Evolutionary conservation across 1,284 basidiomycete genomes (phyloP).

Genomic region (Lignosus rhinocerotis): DNA sequence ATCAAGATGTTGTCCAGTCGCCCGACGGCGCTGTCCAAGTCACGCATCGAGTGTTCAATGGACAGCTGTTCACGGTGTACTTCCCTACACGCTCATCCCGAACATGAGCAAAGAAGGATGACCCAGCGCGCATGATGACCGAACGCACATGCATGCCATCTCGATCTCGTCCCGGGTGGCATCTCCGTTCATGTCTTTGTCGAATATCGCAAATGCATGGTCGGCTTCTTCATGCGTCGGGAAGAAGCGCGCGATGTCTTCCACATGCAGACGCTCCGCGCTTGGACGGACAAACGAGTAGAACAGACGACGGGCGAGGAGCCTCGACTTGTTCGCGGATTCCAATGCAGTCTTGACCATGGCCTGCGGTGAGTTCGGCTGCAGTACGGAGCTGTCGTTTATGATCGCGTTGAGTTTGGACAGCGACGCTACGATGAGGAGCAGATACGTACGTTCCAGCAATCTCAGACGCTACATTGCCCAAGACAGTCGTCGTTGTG

Average conservation of each 20-base stretch:
- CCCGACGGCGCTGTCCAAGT: constrained; percentile 88
- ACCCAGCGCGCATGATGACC: neutral
- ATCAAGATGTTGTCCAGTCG: constrained; percentile 77
- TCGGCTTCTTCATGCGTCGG: constrained; percentile 66
- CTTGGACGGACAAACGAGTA: constrained; percentile 81
- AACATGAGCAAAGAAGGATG: neutral
- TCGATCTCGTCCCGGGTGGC: constrained; percentile 75
- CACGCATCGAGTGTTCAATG: constrained; percentile 86
- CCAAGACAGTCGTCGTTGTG: constrained; percentile 81
- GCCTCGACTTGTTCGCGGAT: constrained; percentile 81
- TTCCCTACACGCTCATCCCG: constrained; percentile 44
- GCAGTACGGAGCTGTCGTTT: constrained; percentile 67
- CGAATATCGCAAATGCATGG: constrained; percentile 73
- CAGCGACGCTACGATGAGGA: neutral
- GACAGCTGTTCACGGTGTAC: constrained; percentile 86
- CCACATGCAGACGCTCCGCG: constrained; percentile 58
- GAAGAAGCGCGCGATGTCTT: constrained; percentile 80
- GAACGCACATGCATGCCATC: constrained; percentile 65
- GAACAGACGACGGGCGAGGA: constrained; percentile 83
- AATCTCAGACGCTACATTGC: constrained; percentile 76
- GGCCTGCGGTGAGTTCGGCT: constrained; percentile 85
- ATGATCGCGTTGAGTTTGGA: neutral
- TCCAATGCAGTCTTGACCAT: constrained; percentile 80
- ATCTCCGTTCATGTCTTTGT: constrained; percentile 84
- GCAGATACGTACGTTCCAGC: constrained; percentile 52